A percentile compares a stretch with the other conserved stretches of the same genome.
Evolutionary conservation across 2,329 filamentous ascomycete genomes (phyloP).

Genomic region (Clarireedia paspali): DNA sequence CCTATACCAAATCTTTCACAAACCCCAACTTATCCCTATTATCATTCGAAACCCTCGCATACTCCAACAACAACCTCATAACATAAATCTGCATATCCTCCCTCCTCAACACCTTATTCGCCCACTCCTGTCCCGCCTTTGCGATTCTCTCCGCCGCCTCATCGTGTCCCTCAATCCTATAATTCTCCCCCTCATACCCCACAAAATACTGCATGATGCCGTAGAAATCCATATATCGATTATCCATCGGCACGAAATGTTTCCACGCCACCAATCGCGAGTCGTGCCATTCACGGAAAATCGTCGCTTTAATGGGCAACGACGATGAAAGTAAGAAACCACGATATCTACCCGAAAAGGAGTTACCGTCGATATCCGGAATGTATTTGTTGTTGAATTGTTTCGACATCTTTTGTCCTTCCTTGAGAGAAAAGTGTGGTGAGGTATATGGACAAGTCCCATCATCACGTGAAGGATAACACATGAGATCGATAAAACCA

Average conservation of each 20-base stretch:
- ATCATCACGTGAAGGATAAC: conserved; percentile 34
- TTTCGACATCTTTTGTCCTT: conserved; percentile 42
- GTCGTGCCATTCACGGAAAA: conserved; percentile 79
- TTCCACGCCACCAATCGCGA: conserved; percentile 66
- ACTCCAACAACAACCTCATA: conserved; percentile 63
- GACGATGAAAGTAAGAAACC: conserved; percentile 62
- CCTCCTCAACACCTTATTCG: conserved; percentile 59
- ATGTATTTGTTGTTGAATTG: conserved; percentile 61
- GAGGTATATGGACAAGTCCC: conserved; percentile 40
- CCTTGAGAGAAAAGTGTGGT: conserved; percentile 36
- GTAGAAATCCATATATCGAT: conserved; percentile 63
- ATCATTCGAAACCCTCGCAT: conserved; percentile 32
- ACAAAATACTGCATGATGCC: conserved; percentile 70
- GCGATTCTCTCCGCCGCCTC: conserved; percentile 58
- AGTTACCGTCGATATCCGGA: conserved; percentile 71
- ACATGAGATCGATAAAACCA: conserved; percentile 35
- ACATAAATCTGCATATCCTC: conserved; percentile 59
- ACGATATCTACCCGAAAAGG: conserved; percentile 60
- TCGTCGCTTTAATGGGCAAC: conserved; percentile 68
- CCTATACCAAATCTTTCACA: conserved; percentile 23
- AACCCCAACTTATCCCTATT: conserved; percentile 29
- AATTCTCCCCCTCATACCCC: conserved; percentile 44
- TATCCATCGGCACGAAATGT: conserved; percentile 79
- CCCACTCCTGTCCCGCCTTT: conserved; percentile 61
- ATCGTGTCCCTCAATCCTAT: conserved; percentile 33